A percentile compares a stretch with the other conserved stretches of the same genome.
Conservation (phyloP, 2,329 filamentous ascomycete genomes). For the Sclerotinia trifoliorum region DNA sequence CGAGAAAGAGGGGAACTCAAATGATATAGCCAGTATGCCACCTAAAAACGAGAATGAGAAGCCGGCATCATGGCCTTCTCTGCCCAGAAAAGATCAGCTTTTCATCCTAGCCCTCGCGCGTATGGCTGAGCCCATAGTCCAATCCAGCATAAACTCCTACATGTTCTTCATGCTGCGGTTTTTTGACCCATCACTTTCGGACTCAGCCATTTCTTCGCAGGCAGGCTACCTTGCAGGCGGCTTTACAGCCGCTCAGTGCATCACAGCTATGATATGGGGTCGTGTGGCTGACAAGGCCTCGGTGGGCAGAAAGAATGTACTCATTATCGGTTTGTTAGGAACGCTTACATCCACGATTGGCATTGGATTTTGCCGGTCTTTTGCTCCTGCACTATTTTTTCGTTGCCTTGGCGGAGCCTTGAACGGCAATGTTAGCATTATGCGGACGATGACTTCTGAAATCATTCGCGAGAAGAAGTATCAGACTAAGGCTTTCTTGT, state of each 20-base stretch:
- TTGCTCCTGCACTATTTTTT: conserved; percentile 8
- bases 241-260: not conserved
- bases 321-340: not conserved
- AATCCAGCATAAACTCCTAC: conserved; percentile 11
- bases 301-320: conserved; percentile 4
- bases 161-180: conserved; percentile 10
- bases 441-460: conserved; percentile 8
- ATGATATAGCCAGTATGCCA: not conserved
- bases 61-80: not conserved
- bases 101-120: not conserved
- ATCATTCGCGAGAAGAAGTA: conserved; percentile 7
- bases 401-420: conserved; percentile 3
- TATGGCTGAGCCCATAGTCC: conserved; percentile 11
- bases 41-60: not conserved
- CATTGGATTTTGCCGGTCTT: not conserved
- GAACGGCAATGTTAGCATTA: conserved; percentile 7
- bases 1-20: not conserved
- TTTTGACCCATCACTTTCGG: not conserved
- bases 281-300: not conserved
- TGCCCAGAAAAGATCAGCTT: conserved; percentile 6
- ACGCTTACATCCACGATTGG: conserved; percentile 3
- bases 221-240: not conserved
- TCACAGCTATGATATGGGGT: conserved; percentile 7
- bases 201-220: not conserved
- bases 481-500: conserved; percentile 8